Evolutionary conservation across 129 eudicot genomes (phyloP).

Genomic region (Sambucus nigra): DNA sequence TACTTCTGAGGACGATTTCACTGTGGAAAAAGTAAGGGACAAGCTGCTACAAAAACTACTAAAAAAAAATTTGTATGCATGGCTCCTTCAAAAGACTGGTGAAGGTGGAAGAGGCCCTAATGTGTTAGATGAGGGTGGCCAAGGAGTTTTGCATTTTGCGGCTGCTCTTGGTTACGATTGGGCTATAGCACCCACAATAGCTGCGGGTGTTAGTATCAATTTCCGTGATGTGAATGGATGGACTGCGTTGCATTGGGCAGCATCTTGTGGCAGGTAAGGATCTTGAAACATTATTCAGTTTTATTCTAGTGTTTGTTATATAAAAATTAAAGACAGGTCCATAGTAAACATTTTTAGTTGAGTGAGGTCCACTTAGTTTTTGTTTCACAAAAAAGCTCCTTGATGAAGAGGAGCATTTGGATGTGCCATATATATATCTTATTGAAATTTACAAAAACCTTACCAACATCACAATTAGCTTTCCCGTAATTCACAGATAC

Average conservation of each 20-base stretch:
- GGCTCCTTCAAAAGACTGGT: constrained; percentile 74
- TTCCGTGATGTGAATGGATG: constrained; percentile 90
- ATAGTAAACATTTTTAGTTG: too few relatives aligned
- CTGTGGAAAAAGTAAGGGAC: constrained; percentile 41
- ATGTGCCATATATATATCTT: too few relatives aligned
- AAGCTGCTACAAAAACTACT: constrained; percentile 47
- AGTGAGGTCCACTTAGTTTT: too few relatives aligned
- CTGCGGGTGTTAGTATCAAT: constrained; percentile 83
- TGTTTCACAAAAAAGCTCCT: too few relatives aligned
- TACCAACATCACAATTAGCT: too few relatives aligned
- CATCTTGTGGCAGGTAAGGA: constrained; percentile 78
- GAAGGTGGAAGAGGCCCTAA: constrained; percentile 92
- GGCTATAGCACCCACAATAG: constrained; percentile 73
- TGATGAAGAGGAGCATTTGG: too few relatives aligned
- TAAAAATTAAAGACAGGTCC: too few relatives aligned
- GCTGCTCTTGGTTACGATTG: constrained; percentile 96
- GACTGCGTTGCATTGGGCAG: constrained; percentile 99
- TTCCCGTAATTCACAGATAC: too few relatives aligned
- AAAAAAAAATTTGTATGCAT: constrained; percentile 58
- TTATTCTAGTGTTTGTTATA: neutral
- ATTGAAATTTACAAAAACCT: too few relatives aligned
- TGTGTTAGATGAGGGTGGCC: constrained; percentile 77
- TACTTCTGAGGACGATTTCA: constrained; percentile 37
- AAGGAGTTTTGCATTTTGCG: constrained; percentile 82
- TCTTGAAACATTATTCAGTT: neutral